A percentile compares a stretch with the other conserved stretches of the same genome.
Conservation (phyloP, 2,329 filamentous ascomycete species). For the Claviceps africana region DNA sequence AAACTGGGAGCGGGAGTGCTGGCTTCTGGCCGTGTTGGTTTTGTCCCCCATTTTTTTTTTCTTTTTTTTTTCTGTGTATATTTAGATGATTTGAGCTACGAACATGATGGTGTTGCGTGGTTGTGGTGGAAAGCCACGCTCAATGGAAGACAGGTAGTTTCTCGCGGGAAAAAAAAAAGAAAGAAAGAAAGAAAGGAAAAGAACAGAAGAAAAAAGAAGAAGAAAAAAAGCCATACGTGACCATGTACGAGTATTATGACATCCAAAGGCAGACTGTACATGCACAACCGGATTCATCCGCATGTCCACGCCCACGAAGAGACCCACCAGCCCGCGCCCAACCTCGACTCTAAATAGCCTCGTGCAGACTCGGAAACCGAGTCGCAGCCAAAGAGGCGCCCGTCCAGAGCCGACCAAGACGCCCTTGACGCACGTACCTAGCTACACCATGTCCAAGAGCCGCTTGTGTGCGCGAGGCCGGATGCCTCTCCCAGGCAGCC, state of each 20-base stretch:
- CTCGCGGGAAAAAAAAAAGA: not conserved
- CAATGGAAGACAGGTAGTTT: not conserved
- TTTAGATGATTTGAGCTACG: not conserved
- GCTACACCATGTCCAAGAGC: not conserved
- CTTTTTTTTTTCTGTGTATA: not conserved
- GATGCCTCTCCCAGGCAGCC: not conserved
- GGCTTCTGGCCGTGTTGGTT: not conserved
- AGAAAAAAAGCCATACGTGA: too few species aligned
- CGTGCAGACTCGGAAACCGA: not conserved
- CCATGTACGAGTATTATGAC: too few species aligned
- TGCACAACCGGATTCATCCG: too few species aligned
- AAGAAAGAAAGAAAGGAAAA: not conserved
- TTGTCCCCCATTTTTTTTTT: too few species aligned
- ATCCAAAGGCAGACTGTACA: too few species aligned
- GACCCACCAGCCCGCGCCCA: too few species aligned
- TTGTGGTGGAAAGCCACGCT: not conserved
- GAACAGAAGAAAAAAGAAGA: too few species aligned
- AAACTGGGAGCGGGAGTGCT: not conserved
- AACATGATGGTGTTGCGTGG: not conserved
- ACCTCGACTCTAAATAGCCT: too few species aligned
- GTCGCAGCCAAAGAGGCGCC: not conserved
- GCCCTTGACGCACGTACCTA: too few species aligned
- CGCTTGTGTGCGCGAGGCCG: not conserved
- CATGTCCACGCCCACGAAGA: too few species aligned
- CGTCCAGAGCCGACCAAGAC: too few species aligned